Base-by-base conservation (phyloP, 352 stramenopile genomes). In the Elongisporangium prolatum region DNA sequence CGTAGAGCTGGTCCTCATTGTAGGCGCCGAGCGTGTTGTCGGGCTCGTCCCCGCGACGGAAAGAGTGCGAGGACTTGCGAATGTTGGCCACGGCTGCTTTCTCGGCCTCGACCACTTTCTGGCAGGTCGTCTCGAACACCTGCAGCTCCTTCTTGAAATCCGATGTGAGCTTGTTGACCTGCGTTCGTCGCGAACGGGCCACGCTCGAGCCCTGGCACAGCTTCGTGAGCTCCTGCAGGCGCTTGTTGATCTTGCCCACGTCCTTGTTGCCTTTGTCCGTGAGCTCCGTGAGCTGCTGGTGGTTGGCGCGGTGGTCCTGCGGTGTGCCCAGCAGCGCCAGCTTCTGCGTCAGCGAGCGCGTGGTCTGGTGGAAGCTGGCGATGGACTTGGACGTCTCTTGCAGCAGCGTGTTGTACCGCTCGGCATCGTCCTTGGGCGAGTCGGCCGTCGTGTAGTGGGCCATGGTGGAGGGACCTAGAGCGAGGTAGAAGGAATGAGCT, bases 81-180 rank as follows among this genome's bases (percentile, higher is more conserved):
- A 88, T 74, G 52, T 80, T 67, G 48, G 64, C 74, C 18, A 88
- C 74, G 2, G 75, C 73, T 3, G 72, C 64, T 10, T 76, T 65
- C 56, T 86, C 77, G 2, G 69, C 58, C 22, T 69, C 65, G 7
- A 86, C 52, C 50, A 86, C 70, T 56, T 75, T 74, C 52, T 77
- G 61, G 40, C 74, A 85, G 17, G 73, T 78, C 58, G 81, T 70
- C 52, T 86, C 72, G 56, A 85, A 88, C 50, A 71, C 72, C 63
- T 77, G 73, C 47, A 74, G 65, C 58, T 88, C 75, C 54, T 77
- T 81, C 65, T 86, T 85, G 57, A 85, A 88, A 64, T 88, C 78
- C 8, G 61, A 56, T 16, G 74, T 74, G 28, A 88, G 57, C 51
- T 86, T 86, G 44, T 71, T 72, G 52, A 88, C 65, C 58, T 85